Percentiles rank a stretch among this genome's conserved stretches.
Conservation (phyloP, 495 filamentous ascomycete genomes). For the Lepidopterella palustris region DNA sequence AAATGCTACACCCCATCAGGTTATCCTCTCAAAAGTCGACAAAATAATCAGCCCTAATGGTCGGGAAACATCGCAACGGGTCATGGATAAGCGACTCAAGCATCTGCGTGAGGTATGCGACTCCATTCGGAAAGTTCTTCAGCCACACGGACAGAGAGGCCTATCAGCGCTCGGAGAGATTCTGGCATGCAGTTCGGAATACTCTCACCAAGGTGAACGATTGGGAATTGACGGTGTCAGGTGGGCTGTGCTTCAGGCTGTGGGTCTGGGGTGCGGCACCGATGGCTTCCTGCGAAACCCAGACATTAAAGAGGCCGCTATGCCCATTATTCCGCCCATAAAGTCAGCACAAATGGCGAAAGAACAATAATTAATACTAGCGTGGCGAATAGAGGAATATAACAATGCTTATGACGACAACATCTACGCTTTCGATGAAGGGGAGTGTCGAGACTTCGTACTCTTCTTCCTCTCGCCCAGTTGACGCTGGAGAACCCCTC, state of each 20-base stretch:
- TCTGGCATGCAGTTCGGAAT: slow-evolving; percentile 29
- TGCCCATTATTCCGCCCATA: too few relatives aligned
- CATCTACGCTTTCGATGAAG: too few relatives aligned
- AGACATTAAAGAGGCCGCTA: background rate
- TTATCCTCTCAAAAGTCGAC: slow-evolving; percentile 83
- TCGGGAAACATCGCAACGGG: slow-evolving; percentile 3
- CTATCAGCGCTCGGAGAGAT: slow-evolving; percentile 21
- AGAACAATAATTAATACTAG: too few relatives aligned
- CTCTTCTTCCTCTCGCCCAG: too few relatives aligned
- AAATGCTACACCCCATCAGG: slow-evolving; percentile 60
- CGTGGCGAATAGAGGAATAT: too few relatives aligned
- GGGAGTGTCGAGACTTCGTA: too few relatives aligned
- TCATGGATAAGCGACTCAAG: slow-evolving; percentile 1
- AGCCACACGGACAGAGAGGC: background rate
- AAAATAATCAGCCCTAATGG: slow-evolving; percentile 22
- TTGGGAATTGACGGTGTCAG: slow-evolving; percentile 33
- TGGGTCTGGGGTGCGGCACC: background rate
- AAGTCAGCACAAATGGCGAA: too few relatives aligned
- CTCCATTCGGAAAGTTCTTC: slow-evolving; percentile 15
- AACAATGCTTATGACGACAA: too few relatives aligned
- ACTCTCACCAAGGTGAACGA: slow-evolving; percentile 12
- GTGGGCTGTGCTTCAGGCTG: slow-evolving; percentile 34
- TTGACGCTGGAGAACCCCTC: too few relatives aligned
- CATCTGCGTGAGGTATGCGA: slow-evolving; percentile 14
- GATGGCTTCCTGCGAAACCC: background rate